Evolutionary conservation across 1,284 basidiomycete species (phyloP).

Genomic region (Papiliotrema terrestris): DNA sequence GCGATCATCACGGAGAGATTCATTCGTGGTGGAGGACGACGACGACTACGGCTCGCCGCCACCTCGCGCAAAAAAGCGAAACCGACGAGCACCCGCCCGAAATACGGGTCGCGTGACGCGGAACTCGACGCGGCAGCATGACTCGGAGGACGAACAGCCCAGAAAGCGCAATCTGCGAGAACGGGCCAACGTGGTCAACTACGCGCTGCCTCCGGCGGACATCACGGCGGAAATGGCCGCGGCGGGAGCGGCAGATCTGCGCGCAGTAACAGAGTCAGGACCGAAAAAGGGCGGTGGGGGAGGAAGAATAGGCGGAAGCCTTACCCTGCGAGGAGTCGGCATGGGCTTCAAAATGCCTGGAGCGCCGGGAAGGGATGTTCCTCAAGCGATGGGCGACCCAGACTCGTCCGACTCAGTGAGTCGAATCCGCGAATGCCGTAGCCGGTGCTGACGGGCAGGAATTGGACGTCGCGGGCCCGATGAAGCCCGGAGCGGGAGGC

Average conservation of each 20-base stretch:
- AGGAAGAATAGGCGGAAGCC: conserved; percentile 27
- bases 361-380: conserved; percentile 17
- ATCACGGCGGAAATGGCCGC: conserved; percentile 27
- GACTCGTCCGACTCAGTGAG: conserved; percentile 43
- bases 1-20: too few species aligned
- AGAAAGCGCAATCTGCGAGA: conserved; percentile 37
- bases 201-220: conserved; percentile 43
- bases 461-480: conserved; percentile 11
- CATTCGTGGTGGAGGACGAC: conserved; percentile 10
- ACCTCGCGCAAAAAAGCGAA: conserved; percentile 1
- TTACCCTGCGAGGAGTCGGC: conserved; percentile 24
- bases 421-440: too few species aligned
- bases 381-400: conserved; percentile 43
- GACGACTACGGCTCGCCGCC: conserved; percentile 12
- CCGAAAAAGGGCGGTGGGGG: conserved; percentile 25
- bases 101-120: conserved; percentile 17
- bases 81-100: background rate
- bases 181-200: conserved; percentile 43
- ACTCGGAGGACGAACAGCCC: conserved; percentile 27
- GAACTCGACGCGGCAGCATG: conserved; percentile 1
- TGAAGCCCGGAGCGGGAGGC: background rate
- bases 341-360: conserved; percentile 25
- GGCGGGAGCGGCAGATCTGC: conserved; percentile 18
- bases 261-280: conserved; percentile 4
- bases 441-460: conserved; percentile 11